These are phyloP conservation scores for Metschnikowia reukaufii DNA, from an alignment of 805 yeast genomes.

Conservation along the genomic window DNA sequence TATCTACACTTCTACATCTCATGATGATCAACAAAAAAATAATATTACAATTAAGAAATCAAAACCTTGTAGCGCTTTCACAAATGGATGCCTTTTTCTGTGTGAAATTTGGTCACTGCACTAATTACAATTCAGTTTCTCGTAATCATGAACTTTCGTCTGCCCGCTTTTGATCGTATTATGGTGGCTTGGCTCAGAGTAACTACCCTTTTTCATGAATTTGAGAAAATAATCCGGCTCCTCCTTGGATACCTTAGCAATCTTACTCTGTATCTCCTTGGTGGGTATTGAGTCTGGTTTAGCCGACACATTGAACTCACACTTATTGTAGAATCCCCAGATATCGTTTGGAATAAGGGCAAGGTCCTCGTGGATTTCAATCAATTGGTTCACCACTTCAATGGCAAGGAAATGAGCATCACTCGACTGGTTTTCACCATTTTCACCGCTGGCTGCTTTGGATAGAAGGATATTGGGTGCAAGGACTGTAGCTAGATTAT, in stretches of 20 bases:
- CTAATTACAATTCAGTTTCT: not conserved
- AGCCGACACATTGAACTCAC: slow-evolving; percentile 33
- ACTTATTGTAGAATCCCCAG: slow-evolving; percentile 46
- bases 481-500: slow-evolving; percentile 91
- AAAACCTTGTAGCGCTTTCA: too few relatives aligned
- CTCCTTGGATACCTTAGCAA: slow-evolving; percentile 35
- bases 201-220: slow-evolving; percentile 8
- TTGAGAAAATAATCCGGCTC: slow-evolving; percentile 30
- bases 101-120: not conserved
- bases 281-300: slow-evolving; percentile 25
- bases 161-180: slow-evolving; percentile 17
- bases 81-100: not conserved
- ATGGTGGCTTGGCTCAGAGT: slow-evolving; percentile 13
- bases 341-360: slow-evolving; percentile 73
- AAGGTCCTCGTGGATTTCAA: slow-evolving; percentile 77
- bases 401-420: slow-evolving; percentile 85
- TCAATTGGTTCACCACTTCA: slow-evolving; percentile 82
- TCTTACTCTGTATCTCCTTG: slow-evolving; percentile 37
- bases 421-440: slow-evolving; percentile 38
- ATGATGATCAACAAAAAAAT: not conserved
- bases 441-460: slow-evolving; percentile 38
- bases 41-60: too few relatives aligned
- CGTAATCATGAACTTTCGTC: slow-evolving; percentile 6
- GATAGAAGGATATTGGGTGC: slow-evolving; percentile 86
- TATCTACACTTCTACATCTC: too few relatives aligned